Evolutionary conservation across 306 rosid genomes (phyloP).

Genomic region (Prunus kanzakura): DNA sequence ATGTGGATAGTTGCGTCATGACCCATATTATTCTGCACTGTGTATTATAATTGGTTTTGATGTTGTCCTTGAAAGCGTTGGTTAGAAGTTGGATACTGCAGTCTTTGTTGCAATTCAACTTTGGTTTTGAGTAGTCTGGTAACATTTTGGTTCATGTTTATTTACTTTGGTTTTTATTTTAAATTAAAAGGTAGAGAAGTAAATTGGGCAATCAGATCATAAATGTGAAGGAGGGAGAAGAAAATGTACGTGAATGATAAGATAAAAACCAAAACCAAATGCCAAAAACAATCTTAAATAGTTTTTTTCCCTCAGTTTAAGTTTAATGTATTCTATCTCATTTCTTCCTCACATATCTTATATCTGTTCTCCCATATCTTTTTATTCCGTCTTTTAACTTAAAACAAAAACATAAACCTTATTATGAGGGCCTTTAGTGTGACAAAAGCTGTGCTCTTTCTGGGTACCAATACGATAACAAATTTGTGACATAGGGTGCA

Average conservation of each 20-base stretch:
- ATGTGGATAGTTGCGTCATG: neutral
- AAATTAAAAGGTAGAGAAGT: neutral
- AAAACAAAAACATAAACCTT: too few species aligned
- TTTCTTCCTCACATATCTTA: neutral
- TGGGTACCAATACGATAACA: constrained; percentile 7
- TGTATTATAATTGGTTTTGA: neutral
- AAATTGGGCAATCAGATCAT: neutral
- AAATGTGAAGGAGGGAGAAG: neutral
- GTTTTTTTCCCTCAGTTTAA: neutral
- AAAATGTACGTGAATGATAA: neutral
- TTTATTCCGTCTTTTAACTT: neutral
- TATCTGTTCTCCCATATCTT: neutral
- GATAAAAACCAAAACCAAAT: neutral
- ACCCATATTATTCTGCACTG: neutral
- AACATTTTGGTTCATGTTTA: neutral
- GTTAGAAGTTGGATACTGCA: neutral
- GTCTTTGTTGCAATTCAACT: neutral
- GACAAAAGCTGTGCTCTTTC: neutral
- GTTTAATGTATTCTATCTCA: neutral
- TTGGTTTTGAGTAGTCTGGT: constrained; percentile 10
- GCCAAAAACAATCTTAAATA: neutral
- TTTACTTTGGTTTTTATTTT: neutral
- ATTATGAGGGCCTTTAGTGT: neutral
- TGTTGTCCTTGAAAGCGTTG: neutral
- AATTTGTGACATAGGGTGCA: constrained; percentile 56